These are phyloP conservation scores for Leishmania martiniquensis DNA, from an alignment of 208 protist genomes.

Conservation along the genomic window DNA sequence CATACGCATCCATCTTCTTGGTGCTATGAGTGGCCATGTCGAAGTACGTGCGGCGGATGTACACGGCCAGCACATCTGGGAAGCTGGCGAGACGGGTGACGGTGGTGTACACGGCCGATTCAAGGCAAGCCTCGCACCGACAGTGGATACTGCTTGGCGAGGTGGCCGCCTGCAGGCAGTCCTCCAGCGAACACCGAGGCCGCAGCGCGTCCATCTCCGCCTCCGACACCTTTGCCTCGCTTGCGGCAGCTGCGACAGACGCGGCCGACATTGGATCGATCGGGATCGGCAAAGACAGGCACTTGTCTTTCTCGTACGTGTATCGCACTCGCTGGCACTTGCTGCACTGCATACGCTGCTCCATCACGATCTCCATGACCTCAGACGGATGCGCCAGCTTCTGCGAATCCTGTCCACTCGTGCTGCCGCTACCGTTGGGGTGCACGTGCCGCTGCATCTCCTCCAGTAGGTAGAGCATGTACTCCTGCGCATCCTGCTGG, in stretches of 20 bases:
- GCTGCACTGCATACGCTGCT: constrained; percentile 92
- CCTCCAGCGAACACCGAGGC: constrained; percentile 60
- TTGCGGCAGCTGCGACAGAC: constrained; percentile 38
- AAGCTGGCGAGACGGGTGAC: constrained; percentile 75
- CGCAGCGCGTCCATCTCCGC: constrained; percentile 59
- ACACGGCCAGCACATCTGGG: constrained; percentile 84
- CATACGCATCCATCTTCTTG: constrained; percentile 91
- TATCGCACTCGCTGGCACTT: constrained; percentile 90
- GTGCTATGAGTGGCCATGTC: constrained; percentile 63
- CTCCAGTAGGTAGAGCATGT: constrained; percentile 93
- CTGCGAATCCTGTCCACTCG: neutral
- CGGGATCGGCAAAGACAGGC: constrained; percentile 91
- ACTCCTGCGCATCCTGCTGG: constrained; percentile 98
- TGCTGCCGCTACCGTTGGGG: constrained; percentile 7
- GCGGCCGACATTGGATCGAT: constrained; percentile 46
- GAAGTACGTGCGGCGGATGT: constrained; percentile 85
- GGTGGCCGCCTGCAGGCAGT: constrained; percentile 56
- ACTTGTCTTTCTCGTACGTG: constrained; percentile 75
- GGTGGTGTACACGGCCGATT: constrained; percentile 51
- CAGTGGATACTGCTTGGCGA: constrained; percentile 55
- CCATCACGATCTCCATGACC: constrained; percentile 80
- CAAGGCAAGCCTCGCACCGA: constrained; percentile 67
- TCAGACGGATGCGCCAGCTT: constrained; percentile 40
- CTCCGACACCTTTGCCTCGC: constrained; percentile 38
- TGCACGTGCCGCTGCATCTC: constrained; percentile 80